phyloP scores from a whole-genome alignment of 2,329 filamentous ascomycete genomes.

The Paecilomyces niveus region DNA sequence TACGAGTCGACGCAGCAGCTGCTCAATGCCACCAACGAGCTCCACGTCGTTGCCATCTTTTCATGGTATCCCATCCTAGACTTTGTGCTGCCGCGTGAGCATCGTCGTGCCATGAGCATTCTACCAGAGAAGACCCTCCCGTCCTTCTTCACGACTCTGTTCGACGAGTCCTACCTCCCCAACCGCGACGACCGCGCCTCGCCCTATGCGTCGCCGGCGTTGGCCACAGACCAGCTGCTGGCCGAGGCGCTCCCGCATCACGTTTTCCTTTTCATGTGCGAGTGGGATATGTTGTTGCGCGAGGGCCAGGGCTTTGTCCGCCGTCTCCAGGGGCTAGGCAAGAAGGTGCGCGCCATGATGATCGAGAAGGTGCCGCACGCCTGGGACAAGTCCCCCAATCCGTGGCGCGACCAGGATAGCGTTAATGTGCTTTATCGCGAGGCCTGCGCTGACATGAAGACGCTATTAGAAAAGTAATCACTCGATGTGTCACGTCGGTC shows the following conservation, averaged over 20 bases:
- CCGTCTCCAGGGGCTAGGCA: slow-evolving; percentile 34
- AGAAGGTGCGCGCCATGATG: slow-evolving; percentile 39
- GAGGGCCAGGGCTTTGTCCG: slow-evolving; percentile 46
- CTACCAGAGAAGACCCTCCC: slow-evolving; percentile 46
- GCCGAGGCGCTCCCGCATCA: slow-evolving; percentile 49
- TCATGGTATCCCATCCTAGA: slow-evolving; percentile 59
- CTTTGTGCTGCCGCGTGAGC: slow-evolving; percentile 53
- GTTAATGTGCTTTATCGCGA: slow-evolving; percentile 37
- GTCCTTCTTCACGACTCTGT: slow-evolving; percentile 41
- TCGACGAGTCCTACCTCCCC: slow-evolving; percentile 42
- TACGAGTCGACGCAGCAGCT: slow-evolving; percentile 28
- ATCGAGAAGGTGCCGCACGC: slow-evolving; percentile 40
- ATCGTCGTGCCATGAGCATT: slow-evolving; percentile 49
- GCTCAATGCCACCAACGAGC: slow-evolving; percentile 29
- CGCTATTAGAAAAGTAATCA: slow-evolving; percentile 28
- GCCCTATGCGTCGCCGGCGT: slow-evolving; percentile 53
- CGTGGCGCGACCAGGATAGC: slow-evolving; percentile 37
- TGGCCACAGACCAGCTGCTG: slow-evolving; percentile 49
- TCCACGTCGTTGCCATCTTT: slow-evolving; percentile 50
- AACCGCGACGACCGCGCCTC: slow-evolving; percentile 44
- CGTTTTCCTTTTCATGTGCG: slow-evolving; percentile 56
- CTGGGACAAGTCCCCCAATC: slow-evolving; percentile 44
- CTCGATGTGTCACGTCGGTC: not conserved
- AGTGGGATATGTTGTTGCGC: slow-evolving; percentile 61
- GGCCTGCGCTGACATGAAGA: slow-evolving; percentile 37